Evolutionary conservation across 208 protist species (phyloP).

Genomic region (Wallacemonas rigidus): DNA sequence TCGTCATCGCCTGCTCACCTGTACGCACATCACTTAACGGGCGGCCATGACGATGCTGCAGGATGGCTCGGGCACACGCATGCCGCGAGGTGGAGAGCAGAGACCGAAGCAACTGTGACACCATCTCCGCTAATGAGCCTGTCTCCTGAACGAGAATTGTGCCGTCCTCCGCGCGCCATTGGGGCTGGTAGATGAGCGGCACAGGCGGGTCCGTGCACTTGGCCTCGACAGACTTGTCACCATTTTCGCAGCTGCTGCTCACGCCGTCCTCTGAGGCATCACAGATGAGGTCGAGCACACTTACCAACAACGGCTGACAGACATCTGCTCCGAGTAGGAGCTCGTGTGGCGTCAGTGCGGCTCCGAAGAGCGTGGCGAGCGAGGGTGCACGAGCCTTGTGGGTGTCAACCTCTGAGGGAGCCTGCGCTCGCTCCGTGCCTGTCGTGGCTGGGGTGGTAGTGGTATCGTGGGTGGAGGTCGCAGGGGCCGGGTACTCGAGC

Average conservation of each 20-base stretch:
- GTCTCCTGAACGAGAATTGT: conserved; percentile 7
- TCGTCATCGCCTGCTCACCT: neutral
- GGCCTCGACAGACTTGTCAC: neutral
- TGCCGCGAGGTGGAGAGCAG: conserved; percentile 29
- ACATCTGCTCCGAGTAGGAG: neutral
- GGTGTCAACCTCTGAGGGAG: neutral
- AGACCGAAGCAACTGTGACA: conserved; percentile 33
- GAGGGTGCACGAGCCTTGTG: neutral
- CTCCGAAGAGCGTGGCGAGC: conserved; percentile 3
- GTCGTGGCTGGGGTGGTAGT: too few species aligned
- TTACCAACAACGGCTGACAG: neutral
- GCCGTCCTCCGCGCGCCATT: neutral
- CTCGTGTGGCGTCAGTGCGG: conserved; percentile 13
- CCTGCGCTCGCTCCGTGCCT: too few species aligned
- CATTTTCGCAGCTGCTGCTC: neutral
- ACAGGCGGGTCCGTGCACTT: neutral
- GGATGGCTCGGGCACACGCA: conserved; percentile 25
- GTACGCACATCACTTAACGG: neutral
- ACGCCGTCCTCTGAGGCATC: conserved; percentile 10
- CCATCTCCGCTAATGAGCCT: conserved; percentile 28
- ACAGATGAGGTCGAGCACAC: conserved; percentile 3
- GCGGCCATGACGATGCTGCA: conserved; percentile 17
- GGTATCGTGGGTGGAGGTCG: too few species aligned
- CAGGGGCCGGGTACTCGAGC: too few species aligned
- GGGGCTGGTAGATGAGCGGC: neutral